Evolutionary conservation across 1,284 basidiomycete genomes (phyloP).

Genomic region (Naganishia albida): DNA sequence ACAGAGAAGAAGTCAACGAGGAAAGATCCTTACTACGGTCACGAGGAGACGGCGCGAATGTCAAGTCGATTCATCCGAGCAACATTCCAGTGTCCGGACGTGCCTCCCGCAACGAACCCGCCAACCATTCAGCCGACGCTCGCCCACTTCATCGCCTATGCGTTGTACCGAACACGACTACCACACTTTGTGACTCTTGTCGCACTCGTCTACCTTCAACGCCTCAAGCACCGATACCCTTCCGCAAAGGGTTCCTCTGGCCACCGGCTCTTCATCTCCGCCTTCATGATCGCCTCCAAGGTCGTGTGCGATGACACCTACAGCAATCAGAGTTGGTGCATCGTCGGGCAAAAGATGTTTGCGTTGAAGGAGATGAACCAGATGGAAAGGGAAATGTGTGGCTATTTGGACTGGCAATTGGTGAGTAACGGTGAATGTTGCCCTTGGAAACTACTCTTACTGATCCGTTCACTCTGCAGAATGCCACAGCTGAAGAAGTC

Average conservation of each 20-base stretch:
- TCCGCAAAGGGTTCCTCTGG: constrained; percentile 88
- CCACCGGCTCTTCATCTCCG: constrained; percentile 85
- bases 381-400: constrained; percentile 94
- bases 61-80: constrained; percentile 73
- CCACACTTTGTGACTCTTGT: constrained; percentile 80
- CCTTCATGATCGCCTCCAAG: constrained; percentile 77
- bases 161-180: constrained; percentile 82
- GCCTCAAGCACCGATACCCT: constrained; percentile 86
- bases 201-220: constrained; percentile 77
- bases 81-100: constrained; percentile 54
- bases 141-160: constrained; percentile 83
- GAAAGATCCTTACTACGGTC: constrained; percentile 74
- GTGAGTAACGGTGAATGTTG: constrained; percentile 8
- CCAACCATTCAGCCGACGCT: constrained; percentile 60
- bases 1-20: constrained; percentile 15
- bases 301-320: constrained; percentile 91
- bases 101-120: constrained; percentile 45
- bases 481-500: constrained; percentile 60
- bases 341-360: constrained; percentile 91
- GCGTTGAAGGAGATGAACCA: constrained; percentile 87
- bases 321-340: constrained; percentile 92
- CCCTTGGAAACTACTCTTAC: not conserved
- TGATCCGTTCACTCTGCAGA: constrained; percentile 8
- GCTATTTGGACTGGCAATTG: constrained; percentile 87
- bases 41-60: constrained; percentile 66